phyloP scores from a whole-genome alignment of 257 asterid genomes.

The Solanum lignicaule region DNA sequence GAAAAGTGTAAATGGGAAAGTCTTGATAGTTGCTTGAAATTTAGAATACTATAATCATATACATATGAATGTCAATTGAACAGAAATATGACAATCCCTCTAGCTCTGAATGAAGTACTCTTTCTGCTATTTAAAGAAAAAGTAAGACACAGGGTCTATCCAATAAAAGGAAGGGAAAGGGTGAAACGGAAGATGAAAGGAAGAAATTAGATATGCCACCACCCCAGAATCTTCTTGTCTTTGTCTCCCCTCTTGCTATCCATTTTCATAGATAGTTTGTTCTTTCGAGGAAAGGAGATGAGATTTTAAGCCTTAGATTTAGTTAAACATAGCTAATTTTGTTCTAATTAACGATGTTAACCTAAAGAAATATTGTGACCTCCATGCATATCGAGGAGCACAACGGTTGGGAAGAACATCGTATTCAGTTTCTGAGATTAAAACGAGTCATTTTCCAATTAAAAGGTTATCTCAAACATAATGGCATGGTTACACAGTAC shows the following conservation, averaged over 20 bases:
- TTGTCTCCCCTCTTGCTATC: not conserved
- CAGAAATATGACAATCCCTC: not conserved
- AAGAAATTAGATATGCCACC: not conserved
- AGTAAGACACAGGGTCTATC: not conserved
- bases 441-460: not conserved
- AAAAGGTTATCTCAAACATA: not conserved
- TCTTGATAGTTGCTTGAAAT: not conserved
- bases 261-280: not conserved
- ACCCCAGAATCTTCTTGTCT: not conserved
- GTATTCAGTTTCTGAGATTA: not conserved
- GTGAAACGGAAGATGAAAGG: not conserved
- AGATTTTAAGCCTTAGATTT: not conserved
- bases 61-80: not conserved
- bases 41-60: not conserved
- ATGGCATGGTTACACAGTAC: not conserved
- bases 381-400: not conserved
- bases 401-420: not conserved
- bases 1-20: not conserved
- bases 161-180: not conserved
- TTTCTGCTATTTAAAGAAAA: not conserved
- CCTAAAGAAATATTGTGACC: not conserved
- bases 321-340: not conserved
- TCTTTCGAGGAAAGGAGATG: not conserved
- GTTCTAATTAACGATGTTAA: not conserved
- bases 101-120: not conserved